Percentiles rank a stretch among this genome's conserved stretches.
Conservation (phyloP, 1,284 basidiomycete species). For the Irpex sp. region DNA sequence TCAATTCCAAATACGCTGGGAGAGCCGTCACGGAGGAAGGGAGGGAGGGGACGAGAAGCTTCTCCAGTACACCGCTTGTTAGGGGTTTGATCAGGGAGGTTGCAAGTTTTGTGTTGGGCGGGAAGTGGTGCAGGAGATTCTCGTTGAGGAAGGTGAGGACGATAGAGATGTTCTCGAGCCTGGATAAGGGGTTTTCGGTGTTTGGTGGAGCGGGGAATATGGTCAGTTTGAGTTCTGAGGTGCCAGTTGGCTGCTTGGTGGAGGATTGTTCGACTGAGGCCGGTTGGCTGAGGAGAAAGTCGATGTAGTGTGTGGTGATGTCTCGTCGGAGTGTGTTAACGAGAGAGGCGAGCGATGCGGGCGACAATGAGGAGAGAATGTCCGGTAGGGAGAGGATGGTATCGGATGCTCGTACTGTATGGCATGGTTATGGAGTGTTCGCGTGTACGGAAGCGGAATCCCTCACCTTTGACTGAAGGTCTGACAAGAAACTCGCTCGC, state of each 20-base stretch:
- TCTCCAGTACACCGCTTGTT: constrained; percentile 54
- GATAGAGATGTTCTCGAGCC: constrained; percentile 50
- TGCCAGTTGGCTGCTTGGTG: constrained; percentile 26
- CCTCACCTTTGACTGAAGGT: constrained; percentile 54
- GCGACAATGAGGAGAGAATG: constrained; percentile 58
- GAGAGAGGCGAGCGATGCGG: constrained; percentile 47
- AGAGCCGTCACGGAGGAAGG: constrained; percentile 59
- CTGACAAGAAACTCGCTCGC: constrained; percentile 46
- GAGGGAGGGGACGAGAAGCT: constrained; percentile 62
- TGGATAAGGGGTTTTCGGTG: constrained; percentile 32
- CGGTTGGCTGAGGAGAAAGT: constrained; percentile 52
- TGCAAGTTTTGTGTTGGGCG: constrained; percentile 44
- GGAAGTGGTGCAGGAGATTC: constrained; percentile 54
- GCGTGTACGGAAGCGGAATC: not conserved
- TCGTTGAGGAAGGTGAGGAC: constrained; percentile 54
- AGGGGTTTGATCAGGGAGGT: constrained; percentile 56
- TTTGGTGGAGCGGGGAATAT: constrained; percentile 43
- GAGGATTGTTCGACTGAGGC: constrained; percentile 36
- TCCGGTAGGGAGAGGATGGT: constrained; percentile 47
- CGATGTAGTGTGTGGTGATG: constrained; percentile 55
- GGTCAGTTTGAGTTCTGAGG: constrained; percentile 40
- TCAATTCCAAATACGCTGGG: constrained; percentile 56
- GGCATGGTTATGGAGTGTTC: constrained; percentile 1
- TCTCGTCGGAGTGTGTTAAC: constrained; percentile 64
- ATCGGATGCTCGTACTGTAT: constrained; percentile 53